Conservation (phyloP, 1,139 yeast species). For the Schwanniomyces etchellsii region DNA sequence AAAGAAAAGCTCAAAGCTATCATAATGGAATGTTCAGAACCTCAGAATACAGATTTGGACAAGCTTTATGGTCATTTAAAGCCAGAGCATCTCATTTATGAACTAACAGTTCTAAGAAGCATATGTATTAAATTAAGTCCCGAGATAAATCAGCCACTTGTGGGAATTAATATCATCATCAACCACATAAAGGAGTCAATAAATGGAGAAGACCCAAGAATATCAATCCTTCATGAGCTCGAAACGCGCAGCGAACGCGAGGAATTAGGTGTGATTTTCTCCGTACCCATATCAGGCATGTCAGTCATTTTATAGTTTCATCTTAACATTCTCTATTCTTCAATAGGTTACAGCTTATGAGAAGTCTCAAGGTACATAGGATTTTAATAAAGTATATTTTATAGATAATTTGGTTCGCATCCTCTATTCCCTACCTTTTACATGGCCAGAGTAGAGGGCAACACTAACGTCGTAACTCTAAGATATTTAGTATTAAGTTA, state of each 20-base stretch:
- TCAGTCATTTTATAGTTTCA: too few species aligned
- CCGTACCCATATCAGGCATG: conserved; percentile 54
- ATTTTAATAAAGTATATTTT: too few species aligned
- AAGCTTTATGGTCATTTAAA: conserved; percentile 74
- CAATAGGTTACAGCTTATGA: too few species aligned
- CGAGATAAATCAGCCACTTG: conserved; percentile 23
- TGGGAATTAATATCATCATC: conserved; percentile 51
- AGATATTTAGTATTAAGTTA: too few species aligned
- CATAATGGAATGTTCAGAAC: conserved; percentile 72
- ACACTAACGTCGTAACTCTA: too few species aligned
- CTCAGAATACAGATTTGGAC: conserved; percentile 37
- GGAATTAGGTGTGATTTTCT: conserved; percentile 37
- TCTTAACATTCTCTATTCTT: too few species aligned
- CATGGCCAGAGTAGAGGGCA: too few species aligned
- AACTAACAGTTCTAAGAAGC: conserved; percentile 37
- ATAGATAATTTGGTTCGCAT: too few species aligned
- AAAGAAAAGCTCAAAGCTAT: conserved; percentile 42
- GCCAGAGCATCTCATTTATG: conserved; percentile 56
- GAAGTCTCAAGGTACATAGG: too few species aligned
- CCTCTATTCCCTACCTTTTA: too few species aligned
- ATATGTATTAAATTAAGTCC: conserved; percentile 12
- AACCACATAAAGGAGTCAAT: conserved; percentile 67
- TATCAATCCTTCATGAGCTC: conserved; percentile 41
- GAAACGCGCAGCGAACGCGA: conserved; percentile 30
- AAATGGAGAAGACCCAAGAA: conserved; percentile 46